Evolutionary conservation across 2,329 filamentous ascomycete species (phyloP).

Genomic region (Fulvia fulva): DNA sequence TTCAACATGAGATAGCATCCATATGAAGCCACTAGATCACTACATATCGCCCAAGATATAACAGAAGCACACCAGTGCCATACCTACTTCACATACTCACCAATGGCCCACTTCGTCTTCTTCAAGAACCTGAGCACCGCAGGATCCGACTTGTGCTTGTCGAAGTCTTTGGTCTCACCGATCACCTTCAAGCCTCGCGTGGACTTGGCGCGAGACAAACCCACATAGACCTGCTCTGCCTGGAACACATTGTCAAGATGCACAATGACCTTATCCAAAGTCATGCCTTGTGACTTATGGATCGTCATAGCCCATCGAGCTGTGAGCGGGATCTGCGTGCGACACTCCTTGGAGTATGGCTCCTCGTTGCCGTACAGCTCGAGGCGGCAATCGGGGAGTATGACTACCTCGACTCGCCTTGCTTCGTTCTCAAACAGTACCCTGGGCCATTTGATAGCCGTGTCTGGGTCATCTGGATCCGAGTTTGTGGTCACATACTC

Average conservation of each 20-base stretch:
- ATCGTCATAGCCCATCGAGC: conserved; percentile 61
- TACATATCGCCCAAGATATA: not conserved
- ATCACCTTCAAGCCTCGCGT: conserved; percentile 42
- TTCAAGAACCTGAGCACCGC: not conserved
- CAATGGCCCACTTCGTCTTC: not conserved
- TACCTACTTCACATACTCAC: not conserved
- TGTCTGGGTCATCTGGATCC: conserved; percentile 21
- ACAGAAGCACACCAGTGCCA: not conserved
- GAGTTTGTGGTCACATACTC: conserved; percentile 34
- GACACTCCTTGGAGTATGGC: conserved; percentile 47
- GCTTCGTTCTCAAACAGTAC: conserved; percentile 52
- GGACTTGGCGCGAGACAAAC: conserved; percentile 52
- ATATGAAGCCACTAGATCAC: too few species aligned
- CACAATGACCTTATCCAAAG: conserved; percentile 55
- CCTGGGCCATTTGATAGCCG: conserved; percentile 38
- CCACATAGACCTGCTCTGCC: conserved; percentile 60
- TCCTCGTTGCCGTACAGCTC: conserved; percentile 43
- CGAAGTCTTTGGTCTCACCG: not conserved
- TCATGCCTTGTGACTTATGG: conserved; percentile 62
- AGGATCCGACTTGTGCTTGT: not conserved
- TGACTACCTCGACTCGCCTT: conserved; percentile 32
- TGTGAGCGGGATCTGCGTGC: conserved; percentile 59
- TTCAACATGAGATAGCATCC: too few species aligned
- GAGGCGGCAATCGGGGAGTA: conserved; percentile 50
- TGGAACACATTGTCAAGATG: conserved; percentile 52